phyloP scores from a whole-genome alignment of 1,284 basidiomycete species.

The Erythrobasidium hasegawianum region DNA sequence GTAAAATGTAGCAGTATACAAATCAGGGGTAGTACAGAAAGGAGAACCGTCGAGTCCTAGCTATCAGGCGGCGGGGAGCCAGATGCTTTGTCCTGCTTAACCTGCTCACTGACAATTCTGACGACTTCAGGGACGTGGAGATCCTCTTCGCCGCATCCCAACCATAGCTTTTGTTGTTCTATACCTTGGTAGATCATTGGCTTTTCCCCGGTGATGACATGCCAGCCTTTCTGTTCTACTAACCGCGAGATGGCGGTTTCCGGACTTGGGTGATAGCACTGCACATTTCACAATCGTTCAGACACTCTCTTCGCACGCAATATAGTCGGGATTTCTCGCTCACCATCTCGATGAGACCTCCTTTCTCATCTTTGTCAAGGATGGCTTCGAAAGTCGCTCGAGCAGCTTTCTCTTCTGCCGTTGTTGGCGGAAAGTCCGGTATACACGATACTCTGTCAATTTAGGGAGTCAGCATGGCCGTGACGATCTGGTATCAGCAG shows the following conservation, averaged over 20 bases:
- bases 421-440: slow-evolving; percentile 41
- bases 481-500: too few species aligned
- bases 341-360: slow-evolving; percentile 41
- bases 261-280: slow-evolving; percentile 40
- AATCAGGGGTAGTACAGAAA: too few species aligned
- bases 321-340: too few species aligned
- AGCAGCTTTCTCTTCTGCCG: slow-evolving; percentile 38
- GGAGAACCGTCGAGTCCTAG: too few species aligned
- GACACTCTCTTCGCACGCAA: too few species aligned
- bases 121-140: not conserved
- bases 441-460: slow-evolving; percentile 42
- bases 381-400: slow-evolving; percentile 38
- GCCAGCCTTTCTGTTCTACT: slow-evolving; percentile 39
- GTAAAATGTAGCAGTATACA: too few species aligned
- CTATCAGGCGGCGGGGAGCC: not conserved
- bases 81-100: not conserved
- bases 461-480: too few species aligned
- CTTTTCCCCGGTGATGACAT: slow-evolving; percentile 41
- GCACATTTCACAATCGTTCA: too few species aligned
- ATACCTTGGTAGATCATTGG: slow-evolving; percentile 44
- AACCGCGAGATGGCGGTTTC: slow-evolving; percentile 40
- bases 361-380: slow-evolving; percentile 41
- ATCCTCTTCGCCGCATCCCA: slow-evolving; percentile 15
- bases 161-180: slow-evolving; percentile 43
- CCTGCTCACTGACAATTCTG: not conserved